phyloP scores from a whole-genome alignment of 352 stramenopile genomes.

The Phytophthora boehmeriae region DNA sequence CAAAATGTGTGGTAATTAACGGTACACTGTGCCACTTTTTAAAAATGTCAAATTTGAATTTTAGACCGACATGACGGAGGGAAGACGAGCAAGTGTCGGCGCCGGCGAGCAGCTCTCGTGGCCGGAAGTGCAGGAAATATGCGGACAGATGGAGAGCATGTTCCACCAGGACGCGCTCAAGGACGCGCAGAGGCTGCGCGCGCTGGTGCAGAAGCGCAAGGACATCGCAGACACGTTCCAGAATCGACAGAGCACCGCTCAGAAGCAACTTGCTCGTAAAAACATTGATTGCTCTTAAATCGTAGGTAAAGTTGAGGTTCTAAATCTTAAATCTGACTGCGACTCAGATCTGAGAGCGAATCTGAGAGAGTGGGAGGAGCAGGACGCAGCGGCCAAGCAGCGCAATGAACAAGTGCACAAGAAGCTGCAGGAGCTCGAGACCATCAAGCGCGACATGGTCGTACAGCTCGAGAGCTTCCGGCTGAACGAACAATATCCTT shows the following conservation, averaged over 20 bases:
- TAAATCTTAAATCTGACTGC: background rate
- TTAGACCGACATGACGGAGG: conserved; percentile 30
- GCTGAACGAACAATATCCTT: conserved; percentile 74
- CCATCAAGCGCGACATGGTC: conserved; percentile 67
- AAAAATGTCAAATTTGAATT: conserved; percentile 24
- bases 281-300: background rate
- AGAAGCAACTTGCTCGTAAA: conserved; percentile 67
- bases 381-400: conserved; percentile 44
- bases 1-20: background rate
- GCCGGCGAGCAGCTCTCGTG: conserved; percentile 45
- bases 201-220: conserved; percentile 63
- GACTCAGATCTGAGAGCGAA: conserved; percentile 59
- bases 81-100: conserved; percentile 20
- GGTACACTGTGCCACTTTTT: background rate
- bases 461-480: conserved; percentile 71
- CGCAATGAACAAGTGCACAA: conserved; percentile 59
- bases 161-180: conserved; percentile 65
- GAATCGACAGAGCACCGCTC: conserved; percentile 47
- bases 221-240: conserved; percentile 57
- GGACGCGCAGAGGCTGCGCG: conserved; percentile 59
- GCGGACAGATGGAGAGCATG: conserved; percentile 64
- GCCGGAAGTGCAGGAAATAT: conserved; percentile 74
- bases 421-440: conserved; percentile 69
- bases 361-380: conserved; percentile 69
- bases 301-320: background rate